A percentile compares a stretch with the other conserved stretches of the same genome.
phyloP scores from a whole-genome alignment of 371 early-diverging fungal genomes.

The Mortierella polycephala region DNA sequence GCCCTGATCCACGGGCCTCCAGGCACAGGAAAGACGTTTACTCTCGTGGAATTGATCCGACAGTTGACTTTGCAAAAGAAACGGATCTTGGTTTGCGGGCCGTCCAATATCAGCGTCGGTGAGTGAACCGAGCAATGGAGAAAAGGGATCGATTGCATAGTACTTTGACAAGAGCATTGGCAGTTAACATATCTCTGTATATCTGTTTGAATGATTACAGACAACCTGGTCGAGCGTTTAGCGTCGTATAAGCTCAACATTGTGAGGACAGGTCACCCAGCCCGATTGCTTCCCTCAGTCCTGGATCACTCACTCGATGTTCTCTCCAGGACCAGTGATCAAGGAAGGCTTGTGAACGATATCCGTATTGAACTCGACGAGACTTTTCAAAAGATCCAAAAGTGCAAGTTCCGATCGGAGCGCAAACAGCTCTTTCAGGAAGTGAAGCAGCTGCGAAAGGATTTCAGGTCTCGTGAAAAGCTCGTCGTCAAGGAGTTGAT shows the following conservation, averaged over 20 bases:
- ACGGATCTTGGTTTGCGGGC: constrained; percentile 92
- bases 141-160: too few species aligned
- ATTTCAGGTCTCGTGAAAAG: constrained; percentile 76
- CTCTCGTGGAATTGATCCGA: constrained; percentile 87
- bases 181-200: too few species aligned
- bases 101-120: constrained; percentile 94
- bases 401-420: constrained; percentile 74
- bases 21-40: constrained; percentile 96
- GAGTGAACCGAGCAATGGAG: too few species aligned
- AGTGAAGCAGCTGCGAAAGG: constrained; percentile 79
- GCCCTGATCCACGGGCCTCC: constrained; percentile 92
- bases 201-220: too few species aligned
- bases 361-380: constrained; percentile 85
- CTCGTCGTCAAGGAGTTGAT: constrained; percentile 75
- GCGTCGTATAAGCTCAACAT: constrained; percentile 68
- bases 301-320: constrained; percentile 79
- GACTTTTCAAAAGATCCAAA: constrained; percentile 67
- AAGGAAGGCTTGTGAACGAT: constrained; percentile 81
- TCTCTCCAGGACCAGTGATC: constrained; percentile 76
- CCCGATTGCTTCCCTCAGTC: constrained; percentile 78
- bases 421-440: constrained; percentile 73
- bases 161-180: too few species aligned
- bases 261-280: constrained; percentile 91
- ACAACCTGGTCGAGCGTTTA: constrained; percentile 86
- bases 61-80: constrained; percentile 76